Evolutionary conservation across 495 filamentous ascomycete genomes (phyloP).

Genomic region (Lasiosphaeria miniovina): DNA sequence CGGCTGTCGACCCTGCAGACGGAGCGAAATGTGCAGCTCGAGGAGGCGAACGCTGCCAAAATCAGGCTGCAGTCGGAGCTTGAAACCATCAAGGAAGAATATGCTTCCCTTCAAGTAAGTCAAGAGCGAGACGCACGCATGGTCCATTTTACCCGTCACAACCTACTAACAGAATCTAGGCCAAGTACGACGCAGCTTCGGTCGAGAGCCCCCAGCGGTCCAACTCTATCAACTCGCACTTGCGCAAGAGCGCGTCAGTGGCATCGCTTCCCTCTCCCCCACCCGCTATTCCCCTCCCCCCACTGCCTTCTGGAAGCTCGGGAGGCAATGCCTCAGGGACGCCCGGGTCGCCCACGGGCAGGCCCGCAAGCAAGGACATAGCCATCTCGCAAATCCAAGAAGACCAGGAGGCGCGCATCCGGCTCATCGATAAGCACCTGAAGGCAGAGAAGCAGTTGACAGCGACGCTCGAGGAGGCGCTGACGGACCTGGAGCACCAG

Average conservation of each 20-base stretch:
- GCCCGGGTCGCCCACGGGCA: slow-evolving; percentile 48
- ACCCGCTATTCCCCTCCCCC: slow-evolving; percentile 88
- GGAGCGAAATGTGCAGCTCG: slow-evolving; percentile 61
- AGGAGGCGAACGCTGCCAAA: slow-evolving; percentile 54
- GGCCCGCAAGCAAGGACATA: slow-evolving; percentile 81
- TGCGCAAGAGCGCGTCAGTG: slow-evolving; percentile 83
- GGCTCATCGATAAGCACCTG: slow-evolving; percentile 94
- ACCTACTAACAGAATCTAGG: slow-evolving; percentile 44
- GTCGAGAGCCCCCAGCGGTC: slow-evolving; percentile 60
- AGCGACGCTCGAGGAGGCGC: slow-evolving; percentile 87
- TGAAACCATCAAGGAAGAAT: slow-evolving; percentile 60
- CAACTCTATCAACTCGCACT: slow-evolving; percentile 65
- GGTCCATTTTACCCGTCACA: not conserved
- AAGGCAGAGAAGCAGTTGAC: slow-evolving; percentile 96
- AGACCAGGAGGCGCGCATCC: slow-evolving; percentile 91
- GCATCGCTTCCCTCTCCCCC: slow-evolving; percentile 85
- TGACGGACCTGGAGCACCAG: slow-evolving; percentile 86
- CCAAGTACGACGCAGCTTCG: slow-evolving; percentile 51
- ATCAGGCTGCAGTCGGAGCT: slow-evolving; percentile 51
- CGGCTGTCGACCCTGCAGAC: slow-evolving; percentile 66
- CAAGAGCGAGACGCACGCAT: not conserved
- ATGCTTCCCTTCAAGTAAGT: slow-evolving; percentile 64
- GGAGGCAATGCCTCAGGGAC: slow-evolving; percentile 36
- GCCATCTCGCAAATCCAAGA: slow-evolving; percentile 69
- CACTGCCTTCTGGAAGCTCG: slow-evolving; percentile 62